Base-by-base conservation (phyloP, 2,329 filamentous ascomycete species). In the Metarhizium humberi region DNA sequence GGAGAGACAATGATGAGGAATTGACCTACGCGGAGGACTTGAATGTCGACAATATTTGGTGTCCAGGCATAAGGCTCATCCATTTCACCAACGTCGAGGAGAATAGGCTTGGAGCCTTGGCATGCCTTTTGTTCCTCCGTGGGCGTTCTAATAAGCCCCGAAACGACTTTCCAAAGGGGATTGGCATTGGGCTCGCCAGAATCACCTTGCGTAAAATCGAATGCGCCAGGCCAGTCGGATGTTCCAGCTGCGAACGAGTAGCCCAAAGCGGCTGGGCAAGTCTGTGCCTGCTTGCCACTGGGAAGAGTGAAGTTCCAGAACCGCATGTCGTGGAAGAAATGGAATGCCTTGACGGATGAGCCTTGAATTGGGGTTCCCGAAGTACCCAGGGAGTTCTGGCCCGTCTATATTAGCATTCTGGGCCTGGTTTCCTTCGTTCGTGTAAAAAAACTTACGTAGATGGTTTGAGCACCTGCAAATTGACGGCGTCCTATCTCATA, bases 241-340 rank as follows among this genome's bases (percentile, higher is more conserved):
- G 92, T 97, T 11, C 92, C 92, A 1, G 89, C 92, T 0, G 92
- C 92, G 67, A 97, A 97, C 0, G 88, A 92, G 67, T 94, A 95
- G 6, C 92, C 92, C 57, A 97, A 74, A 0, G 91, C 90, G 0
- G 92, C 92, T 3, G 91, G 86, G 63, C 92, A 97, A 0, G 92
- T 95, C 51, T 73, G 77, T 6, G 85, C 88, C 34, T 72, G 72
- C 3, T 82, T 83, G 49, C 88, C 88, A 61, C 95, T 90, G 0
- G 85, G 79, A 1, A 92, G 82, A 3, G 74, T 69, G 65, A 96
- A 95, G 0, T 78, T 78, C 67, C 85, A 94, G 63, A 81, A 82
- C 5, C 85, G 82, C 76, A 96, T 86, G 68, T 96, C 82, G 58
- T 90, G 84, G 67, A 91, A 96, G 14, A 86, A 87, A 69, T 97